Evolutionary conservation across 2,329 filamentous ascomycete genomes (phyloP).

Genomic region (Aspergillus udagawae): DNA sequence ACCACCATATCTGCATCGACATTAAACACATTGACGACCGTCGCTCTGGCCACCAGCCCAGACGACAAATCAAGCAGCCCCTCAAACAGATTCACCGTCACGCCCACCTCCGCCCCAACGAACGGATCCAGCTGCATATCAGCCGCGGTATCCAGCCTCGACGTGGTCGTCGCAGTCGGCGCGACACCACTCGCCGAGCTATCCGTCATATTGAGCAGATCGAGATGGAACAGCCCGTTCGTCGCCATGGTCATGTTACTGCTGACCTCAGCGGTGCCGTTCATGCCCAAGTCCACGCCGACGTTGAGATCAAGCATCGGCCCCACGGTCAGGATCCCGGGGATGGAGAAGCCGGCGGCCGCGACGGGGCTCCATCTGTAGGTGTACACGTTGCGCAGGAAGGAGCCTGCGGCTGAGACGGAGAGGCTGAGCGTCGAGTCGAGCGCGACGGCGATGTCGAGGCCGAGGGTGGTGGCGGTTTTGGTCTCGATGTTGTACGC

Average conservation of each 20-base stretch:
- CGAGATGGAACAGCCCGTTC: neutral
- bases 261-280: neutral
- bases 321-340: neutral
- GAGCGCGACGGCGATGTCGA: neutral
- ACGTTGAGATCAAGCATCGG: neutral
- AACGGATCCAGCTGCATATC: neutral
- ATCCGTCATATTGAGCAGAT: neutral
- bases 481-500: neutral
- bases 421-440: neutral
- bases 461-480: neutral
- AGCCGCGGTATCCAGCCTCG: neutral
- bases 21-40: neutral
- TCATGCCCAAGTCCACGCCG: neutral
- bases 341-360: neutral
- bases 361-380: neutral
- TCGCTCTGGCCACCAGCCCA: neutral
- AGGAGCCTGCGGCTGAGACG: neutral
- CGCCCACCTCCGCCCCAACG: neutral
- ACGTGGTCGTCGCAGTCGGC: neutral
- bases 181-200: neutral
- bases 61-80: neutral
- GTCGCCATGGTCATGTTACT: neutral
- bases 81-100: neutral
- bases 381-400: neutral
- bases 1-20: neutral